Evolutionary conservation across 2,329 filamentous ascomycete species (phyloP).

Genomic region (Colletotrichum destructivum): DNA sequence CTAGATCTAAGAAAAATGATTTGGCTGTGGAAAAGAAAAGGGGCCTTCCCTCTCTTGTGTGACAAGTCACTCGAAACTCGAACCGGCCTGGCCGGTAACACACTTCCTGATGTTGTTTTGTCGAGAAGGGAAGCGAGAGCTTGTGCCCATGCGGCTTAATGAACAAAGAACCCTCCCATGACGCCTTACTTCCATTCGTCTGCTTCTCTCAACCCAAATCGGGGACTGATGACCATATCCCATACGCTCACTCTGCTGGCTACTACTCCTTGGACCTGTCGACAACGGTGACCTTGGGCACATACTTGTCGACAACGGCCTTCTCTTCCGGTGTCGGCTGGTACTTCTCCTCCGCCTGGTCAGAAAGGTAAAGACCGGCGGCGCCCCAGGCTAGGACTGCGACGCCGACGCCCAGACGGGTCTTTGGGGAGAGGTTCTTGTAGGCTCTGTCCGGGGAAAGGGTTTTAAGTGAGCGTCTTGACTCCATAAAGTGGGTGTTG

Average conservation of each 20-base stretch:
- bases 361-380: constrained; percentile 80
- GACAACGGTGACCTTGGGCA: constrained; percentile 75
- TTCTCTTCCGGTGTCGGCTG: constrained; percentile 82
- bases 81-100: neutral
- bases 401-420: constrained; percentile 79
- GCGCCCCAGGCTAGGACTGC: constrained; percentile 84
- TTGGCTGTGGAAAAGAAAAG: constrained; percentile 5
- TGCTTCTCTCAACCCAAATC: neutral
- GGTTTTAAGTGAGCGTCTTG: constrained; percentile 4
- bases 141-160: neutral
- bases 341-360: constrained; percentile 80
- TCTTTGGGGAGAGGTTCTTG: constrained; percentile 78
- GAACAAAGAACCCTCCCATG: neutral
- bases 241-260: neutral
- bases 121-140: neutral
- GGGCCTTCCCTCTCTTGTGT: neutral
- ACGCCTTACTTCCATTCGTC: constrained; percentile 17
- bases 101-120: neutral
- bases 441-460: constrained; percentile 70
- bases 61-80: neutral
- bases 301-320: constrained; percentile 72
- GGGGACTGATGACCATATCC: constrained; percentile 12
- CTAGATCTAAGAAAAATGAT: constrained; percentile 37
- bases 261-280: constrained; percentile 56
- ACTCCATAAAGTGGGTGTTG: neutral